Conservation (phyloP, 768 basidiomycete genomes). For the Serendipita sp. region DNA sequence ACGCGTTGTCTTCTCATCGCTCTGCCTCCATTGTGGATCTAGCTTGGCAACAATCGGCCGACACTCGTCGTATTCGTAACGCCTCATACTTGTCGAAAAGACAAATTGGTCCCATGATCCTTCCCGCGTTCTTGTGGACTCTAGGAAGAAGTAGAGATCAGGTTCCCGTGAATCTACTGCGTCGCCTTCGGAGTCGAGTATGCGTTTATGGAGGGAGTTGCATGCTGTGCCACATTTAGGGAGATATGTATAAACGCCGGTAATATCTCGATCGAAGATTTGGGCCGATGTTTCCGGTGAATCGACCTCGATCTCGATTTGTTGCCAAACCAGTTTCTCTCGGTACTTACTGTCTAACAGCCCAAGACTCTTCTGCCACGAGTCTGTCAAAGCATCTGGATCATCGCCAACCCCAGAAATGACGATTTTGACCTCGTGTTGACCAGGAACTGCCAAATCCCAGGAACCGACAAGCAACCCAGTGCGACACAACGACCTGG, state of each 20-base stretch:
- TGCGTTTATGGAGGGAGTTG: slow-evolving; percentile 59
- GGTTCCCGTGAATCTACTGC: slow-evolving; percentile 30
- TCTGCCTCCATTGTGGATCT: slow-evolving; percentile 63
- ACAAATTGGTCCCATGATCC: slow-evolving; percentile 66
- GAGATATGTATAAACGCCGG: slow-evolving; percentile 61
- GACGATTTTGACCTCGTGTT: slow-evolving; percentile 37
- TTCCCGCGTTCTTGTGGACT: slow-evolving; percentile 66
- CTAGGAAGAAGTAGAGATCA: slow-evolving; percentile 55
- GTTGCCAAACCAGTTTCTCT: slow-evolving; percentile 50
- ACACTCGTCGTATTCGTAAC: slow-evolving; percentile 68
- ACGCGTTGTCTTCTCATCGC: slow-evolving; percentile 22
- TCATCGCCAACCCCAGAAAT: slow-evolving; percentile 46
- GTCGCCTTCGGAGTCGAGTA: slow-evolving; percentile 20
- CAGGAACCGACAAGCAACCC: slow-evolving; percentile 46
- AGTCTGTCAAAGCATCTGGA: slow-evolving; percentile 35
- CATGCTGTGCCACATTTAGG: slow-evolving; percentile 85
- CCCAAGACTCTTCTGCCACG: slow-evolving; percentile 76
- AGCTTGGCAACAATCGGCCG: slow-evolving; percentile 64
- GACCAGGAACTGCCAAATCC: slow-evolving; percentile 63
- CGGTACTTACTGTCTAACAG: slow-evolving; percentile 47
- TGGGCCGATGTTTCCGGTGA: slow-evolving; percentile 23
- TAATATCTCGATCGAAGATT: slow-evolving; percentile 62
- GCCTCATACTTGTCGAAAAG: slow-evolving; percentile 61
- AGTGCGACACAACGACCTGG: slow-evolving; percentile 42
- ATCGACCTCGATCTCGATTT: slow-evolving; percentile 46